Evolutionary conservation across 116 monocot species (phyloP), one percentile per base, ranked within the genome.

Genomic region (Trichopus zeylanicus): DNA sequence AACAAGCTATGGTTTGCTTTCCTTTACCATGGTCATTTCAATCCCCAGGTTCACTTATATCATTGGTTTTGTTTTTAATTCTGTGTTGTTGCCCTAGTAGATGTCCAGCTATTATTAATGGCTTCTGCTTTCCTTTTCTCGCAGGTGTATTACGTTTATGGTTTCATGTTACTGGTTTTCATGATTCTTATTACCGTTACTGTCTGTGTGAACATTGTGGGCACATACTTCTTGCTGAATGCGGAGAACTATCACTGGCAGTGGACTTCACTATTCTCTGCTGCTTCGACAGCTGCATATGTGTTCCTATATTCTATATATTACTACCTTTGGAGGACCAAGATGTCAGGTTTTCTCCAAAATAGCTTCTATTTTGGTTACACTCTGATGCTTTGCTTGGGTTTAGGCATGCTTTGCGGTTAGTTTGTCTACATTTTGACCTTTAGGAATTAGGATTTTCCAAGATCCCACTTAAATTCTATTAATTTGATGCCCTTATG

Each of bases 191-290:
- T 83, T 13, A 88, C 85, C 30, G 89, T 93, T 23, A 93, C 83
- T 0, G 42, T 85, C 7, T 88, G 93, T 60, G 89, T 93, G 34
- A 93, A 88, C 10, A 85, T 93, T 25, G 93, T 93, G 25, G 93
- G 89, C 24, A 88, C 93, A 53, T 91, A 91, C 62, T 86, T 91
- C 74, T 67, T 91, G 60, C 46, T 82, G 46, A 91, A 86, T 58
- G 85, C 93, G 5, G 93, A 93, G 78, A 93, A 88, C 64, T 88
- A 88, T 46, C 85, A 85, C 16, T 93, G 93, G 89, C 93, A 93
- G 47, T 88, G 89, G 93, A 88, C 93, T 31, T 85, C 85, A 6
- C 88, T 88, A 70, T 88, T 88, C 48, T 85, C 89, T 57, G 92
- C 87, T 20, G 87, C 84, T 67, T 92, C 83, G 19, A 87, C 81